Percentiles rank a stretch among this genome's conserved stretches.
Conservation (phyloP, 768 basidiomycete species). For the Sutorius australiensis region DNA sequence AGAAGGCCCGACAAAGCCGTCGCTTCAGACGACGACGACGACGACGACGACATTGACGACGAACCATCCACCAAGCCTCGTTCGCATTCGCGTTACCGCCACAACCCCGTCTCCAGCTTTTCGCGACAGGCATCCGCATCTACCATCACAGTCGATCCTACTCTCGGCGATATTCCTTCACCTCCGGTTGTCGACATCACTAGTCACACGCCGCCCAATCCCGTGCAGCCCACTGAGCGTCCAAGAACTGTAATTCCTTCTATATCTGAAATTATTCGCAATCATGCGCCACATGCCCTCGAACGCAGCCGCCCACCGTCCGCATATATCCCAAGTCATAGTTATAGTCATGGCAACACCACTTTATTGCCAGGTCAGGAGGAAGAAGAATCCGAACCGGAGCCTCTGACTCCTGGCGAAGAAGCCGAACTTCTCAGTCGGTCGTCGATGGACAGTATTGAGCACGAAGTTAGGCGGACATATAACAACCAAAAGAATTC, state of each 20-base stretch:
- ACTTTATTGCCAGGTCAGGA: slow-evolving; percentile 45
- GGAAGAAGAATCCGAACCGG: slow-evolving; percentile 49
- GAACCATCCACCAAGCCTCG: slow-evolving; percentile 15
- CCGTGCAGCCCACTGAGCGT: slow-evolving; percentile 24
- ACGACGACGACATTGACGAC: slow-evolving; percentile 40
- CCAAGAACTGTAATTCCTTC: slow-evolving; percentile 63
- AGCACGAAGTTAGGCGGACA: slow-evolving; percentile 74
- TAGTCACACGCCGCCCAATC: slow-evolving; percentile 7
- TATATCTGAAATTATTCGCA: slow-evolving; percentile 85
- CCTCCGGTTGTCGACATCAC: slow-evolving; percentile 8
- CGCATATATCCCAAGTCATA: slow-evolving; percentile 45
- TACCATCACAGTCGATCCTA: slow-evolving; percentile 29
- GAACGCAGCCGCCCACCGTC: slow-evolving; percentile 46
- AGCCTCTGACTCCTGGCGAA: slow-evolving; percentile 48
- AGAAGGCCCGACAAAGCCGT: slow-evolving; percentile 20
- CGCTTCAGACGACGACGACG: slow-evolving; percentile 57
- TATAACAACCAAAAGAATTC: slow-evolving; percentile 52
- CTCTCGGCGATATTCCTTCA: slow-evolving; percentile 15
- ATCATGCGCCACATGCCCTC: slow-evolving; percentile 60
- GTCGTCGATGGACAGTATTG: slow-evolving; percentile 87
- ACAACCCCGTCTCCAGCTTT: slow-evolving; percentile 17
- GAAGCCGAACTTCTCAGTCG: slow-evolving; percentile 65
- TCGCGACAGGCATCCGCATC: slow-evolving; percentile 28
- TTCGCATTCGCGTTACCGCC: slow-evolving; percentile 18
- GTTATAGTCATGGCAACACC: slow-evolving; percentile 45